phyloP scores from a whole-genome alignment of 345 rosid species.

The Erucastrum elatum region DNA sequence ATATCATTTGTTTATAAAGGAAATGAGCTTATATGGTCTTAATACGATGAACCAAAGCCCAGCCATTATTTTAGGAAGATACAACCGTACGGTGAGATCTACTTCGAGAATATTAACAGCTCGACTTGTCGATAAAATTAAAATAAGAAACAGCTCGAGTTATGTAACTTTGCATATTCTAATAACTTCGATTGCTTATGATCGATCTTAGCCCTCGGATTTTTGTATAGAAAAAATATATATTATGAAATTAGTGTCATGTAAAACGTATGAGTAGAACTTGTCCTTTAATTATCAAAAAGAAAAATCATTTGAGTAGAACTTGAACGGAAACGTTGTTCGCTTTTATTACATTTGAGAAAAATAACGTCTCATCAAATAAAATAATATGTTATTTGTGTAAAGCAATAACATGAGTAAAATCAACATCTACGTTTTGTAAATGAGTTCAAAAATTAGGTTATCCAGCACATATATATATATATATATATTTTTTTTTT shows the following conservation, averaged over 20 bases:
- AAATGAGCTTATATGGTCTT: slow-evolving; percentile 19
- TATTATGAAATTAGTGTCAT: not conserved
- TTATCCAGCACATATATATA: too few species aligned
- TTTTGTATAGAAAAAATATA: not conserved
- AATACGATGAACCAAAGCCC: slow-evolving; percentile 35
- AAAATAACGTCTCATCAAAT: too few species aligned
- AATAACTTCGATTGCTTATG: not conserved
- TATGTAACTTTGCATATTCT: not conserved
- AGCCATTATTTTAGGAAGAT: slow-evolving; percentile 3
- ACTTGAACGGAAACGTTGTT: not conserved
- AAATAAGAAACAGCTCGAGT: slow-evolving; percentile 16
- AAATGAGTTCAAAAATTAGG: too few species aligned
- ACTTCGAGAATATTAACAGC: slow-evolving; percentile 4
- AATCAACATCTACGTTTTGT: too few species aligned
- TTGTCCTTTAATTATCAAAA: not conserved
- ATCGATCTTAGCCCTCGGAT: not conserved
- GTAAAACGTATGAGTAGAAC: not conserved
- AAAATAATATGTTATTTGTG: too few species aligned
- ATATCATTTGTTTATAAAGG: slow-evolving; percentile 12
- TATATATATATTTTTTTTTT: too few species aligned
- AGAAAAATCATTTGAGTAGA: not conserved
- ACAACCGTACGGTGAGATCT: not conserved
- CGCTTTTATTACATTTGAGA: not conserved
- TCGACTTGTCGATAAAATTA: slow-evolving; percentile 7
- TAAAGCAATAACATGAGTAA: too few species aligned